These are phyloP conservation scores for Alternaria brassicae DNA, from an alignment of 2,329 filamentous ascomycete species.

Conservation along the genomic window DNA sequence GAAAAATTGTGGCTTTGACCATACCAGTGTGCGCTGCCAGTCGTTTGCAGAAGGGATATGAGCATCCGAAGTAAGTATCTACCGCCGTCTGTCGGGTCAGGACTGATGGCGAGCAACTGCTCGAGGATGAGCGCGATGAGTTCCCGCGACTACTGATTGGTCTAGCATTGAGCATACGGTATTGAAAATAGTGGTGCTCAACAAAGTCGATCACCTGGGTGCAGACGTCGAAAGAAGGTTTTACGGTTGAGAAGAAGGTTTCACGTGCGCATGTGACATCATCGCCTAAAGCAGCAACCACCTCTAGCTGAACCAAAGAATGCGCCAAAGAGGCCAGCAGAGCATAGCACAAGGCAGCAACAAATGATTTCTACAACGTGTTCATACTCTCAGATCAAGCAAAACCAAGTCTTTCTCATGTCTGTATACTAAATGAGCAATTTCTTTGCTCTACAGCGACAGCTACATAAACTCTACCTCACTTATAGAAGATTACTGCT, in stretches of 20 bases:
- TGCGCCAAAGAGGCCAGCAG: constrained; percentile 24
- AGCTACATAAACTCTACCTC: too few species aligned
- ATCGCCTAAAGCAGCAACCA: constrained; percentile 34
- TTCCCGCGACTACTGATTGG: too few species aligned
- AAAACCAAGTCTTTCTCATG: background rate
- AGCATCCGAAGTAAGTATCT: background rate
- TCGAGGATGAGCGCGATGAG: background rate
- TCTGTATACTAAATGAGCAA: too few species aligned
- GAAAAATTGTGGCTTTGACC: background rate
- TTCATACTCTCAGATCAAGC: background rate
- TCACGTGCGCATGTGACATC: constrained; percentile 38
- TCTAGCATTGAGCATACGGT: background rate
- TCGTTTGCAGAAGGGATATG: background rate
- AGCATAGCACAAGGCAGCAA: constrained; percentile 33
- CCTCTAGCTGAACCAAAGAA: constrained; percentile 12
- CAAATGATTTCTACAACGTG: constrained; percentile 8
- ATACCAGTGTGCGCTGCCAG: background rate
- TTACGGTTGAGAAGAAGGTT: constrained; percentile 16
- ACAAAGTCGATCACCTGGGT: background rate
- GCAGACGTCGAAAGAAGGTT: constrained; percentile 3
- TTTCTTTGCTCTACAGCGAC: too few species aligned
- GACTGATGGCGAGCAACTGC: background rate
- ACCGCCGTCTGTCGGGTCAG: too few species aligned
- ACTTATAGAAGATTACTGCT: background rate
- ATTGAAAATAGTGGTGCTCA: background rate